Base-by-base conservation (phyloP, 768 basidiomycete species). In the Coprinopsis marcescibilis region DNA sequence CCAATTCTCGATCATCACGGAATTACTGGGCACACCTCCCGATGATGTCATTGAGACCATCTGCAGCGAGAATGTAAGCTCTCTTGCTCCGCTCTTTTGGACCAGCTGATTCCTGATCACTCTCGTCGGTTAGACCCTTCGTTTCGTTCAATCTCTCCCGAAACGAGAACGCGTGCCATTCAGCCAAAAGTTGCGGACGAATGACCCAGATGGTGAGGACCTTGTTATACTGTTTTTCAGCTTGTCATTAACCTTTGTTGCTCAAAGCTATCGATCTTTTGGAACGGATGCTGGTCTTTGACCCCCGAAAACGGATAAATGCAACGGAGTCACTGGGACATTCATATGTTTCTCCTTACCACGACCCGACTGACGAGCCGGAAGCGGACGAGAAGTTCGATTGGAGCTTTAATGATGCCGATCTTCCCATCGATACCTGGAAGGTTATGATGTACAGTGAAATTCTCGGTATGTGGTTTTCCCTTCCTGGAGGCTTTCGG, bases 391-490 rank as follows among this genome's bases (percentile, higher is more conserved):
- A 97, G 62, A 85, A 88, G 60, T 99, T 99, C 59, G 96, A 99
- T 66, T 99, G 96, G 96, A 89, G 85, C 58, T 99, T 99, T 80
- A 99, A 99, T 65, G 96, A 99, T 54, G 96, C 96, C 15, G 96
- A 99, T 64, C 74, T 99, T 36, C 96, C 96, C 0, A 89, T 98
- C 10, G 96, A 99, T 59, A 95, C 91, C 1, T 99, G 96, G 96
- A 98, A 97, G 69, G 95, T 96, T 61, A 99, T 99, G 96, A 99
- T 99, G 95, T 98, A 98, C 73, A 88, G 85, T 57, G 95, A 99
- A 68, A 98, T 97, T 53, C 73, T 97, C 11, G 92, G 93, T 92
- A 58, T 52, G 84, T 47, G 19, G 7, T n/a, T 29, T n/a, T 51
- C 6, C 23, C 25, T 32, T 11, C 23, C 10, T 21, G 23, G 38